These are phyloP conservation scores for Penicillium sp. DNA, from an alignment of 2,329 filamentous ascomycete species.

Conservation along the genomic window DNA sequence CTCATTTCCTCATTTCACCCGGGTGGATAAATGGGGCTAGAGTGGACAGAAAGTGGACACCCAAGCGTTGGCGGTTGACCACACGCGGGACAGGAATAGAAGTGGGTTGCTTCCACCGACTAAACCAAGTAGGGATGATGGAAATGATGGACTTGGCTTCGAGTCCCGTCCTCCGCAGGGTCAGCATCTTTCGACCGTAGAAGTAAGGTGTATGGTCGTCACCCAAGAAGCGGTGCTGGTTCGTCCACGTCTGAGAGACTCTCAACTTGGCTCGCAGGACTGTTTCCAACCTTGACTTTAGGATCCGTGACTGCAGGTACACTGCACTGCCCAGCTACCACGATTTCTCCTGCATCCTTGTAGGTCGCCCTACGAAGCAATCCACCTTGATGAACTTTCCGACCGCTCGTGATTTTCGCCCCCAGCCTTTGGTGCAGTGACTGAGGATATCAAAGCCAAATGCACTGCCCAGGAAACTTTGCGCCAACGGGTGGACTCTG, in stretches of 20 bases:
- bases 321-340: not conserved
- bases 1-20: conserved; percentile 3
- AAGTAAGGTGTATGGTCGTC: not conserved
- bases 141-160: not conserved
- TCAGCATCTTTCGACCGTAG: not conserved
- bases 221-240: not conserved
- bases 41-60: conserved; percentile 2
- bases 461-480: not conserved
- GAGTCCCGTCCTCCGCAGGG: not conserved
- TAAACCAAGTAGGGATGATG: not conserved
- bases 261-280: no score
- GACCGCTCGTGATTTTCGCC: not conserved
- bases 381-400: not conserved
- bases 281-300: not conserved
- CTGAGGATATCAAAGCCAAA: not conserved
- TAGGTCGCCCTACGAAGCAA: not conserved
- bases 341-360: not conserved
- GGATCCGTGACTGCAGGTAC: not conserved
- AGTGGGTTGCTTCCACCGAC: not conserved
- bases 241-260: not conserved
- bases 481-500: no score
- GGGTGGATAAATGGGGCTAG: not conserved
- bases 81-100: not conserved
- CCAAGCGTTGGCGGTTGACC: not conserved
- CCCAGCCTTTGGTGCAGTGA: not conserved